Conservation (phyloP, 2,329 filamentous ascomycete genomes). For the Colletotrichum sp. region DNA sequence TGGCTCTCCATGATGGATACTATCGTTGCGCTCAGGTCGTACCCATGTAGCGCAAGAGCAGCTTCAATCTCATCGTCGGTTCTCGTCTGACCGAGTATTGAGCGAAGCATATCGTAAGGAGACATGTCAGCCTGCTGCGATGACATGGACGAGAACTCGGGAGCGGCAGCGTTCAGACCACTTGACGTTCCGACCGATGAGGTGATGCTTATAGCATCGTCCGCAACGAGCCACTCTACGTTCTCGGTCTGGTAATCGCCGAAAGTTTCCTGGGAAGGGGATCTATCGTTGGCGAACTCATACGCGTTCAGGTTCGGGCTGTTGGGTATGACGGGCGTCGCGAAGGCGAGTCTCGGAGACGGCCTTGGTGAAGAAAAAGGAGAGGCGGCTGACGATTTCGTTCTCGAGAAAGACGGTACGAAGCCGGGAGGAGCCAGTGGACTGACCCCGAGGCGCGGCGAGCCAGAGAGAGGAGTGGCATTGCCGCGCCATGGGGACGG, state of each 20-base stretch:
- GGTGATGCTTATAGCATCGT: conserved; percentile 80
- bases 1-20: conserved; percentile 84
- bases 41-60: conserved; percentile 87
- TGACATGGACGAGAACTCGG: conserved; percentile 71
- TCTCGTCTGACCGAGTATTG: conserved; percentile 86
- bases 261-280: conserved; percentile 82
- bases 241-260: conserved; percentile 93
- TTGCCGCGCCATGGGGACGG: conserved; percentile 92
- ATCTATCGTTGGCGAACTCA: conserved; percentile 85
- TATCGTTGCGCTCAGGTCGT: conserved; percentile 92
- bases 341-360: conserved; percentile 88
- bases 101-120: conserved; percentile 96
- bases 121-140: conserved; percentile 87
- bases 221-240: conserved; percentile 96
- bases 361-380: conserved; percentile 94
- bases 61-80: conserved; percentile 94
- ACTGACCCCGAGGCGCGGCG: conserved; percentile 80
- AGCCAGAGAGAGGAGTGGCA: conserved; percentile 81
- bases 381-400: conserved; percentile 80
- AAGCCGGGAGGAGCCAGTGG: conserved; percentile 87
- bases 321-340: conserved; percentile 89
- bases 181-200: conserved; percentile 75
- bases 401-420: conserved; percentile 78
- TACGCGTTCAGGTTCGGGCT: conserved; percentile 95
- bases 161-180: conserved; percentile 78